Evolutionary conservation across 495 filamentous ascomycete species (phyloP).

Genomic region (Aspergillus olivimuriae): DNA sequence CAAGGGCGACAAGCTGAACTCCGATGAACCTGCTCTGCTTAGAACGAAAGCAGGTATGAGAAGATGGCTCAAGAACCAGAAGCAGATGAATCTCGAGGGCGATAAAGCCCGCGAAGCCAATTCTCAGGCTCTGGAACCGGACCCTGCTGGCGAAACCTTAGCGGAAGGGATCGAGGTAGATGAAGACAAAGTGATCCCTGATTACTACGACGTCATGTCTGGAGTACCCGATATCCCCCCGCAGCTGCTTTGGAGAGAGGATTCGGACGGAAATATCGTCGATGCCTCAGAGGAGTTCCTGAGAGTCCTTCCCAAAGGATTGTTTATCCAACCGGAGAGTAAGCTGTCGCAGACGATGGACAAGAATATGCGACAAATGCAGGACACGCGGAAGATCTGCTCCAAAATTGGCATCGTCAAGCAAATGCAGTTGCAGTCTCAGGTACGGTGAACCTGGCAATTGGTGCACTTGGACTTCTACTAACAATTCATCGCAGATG

Average conservation of each 20-base stretch:
- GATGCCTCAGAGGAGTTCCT: slow-evolving; percentile 80
- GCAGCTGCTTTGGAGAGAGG: slow-evolving; percentile 78
- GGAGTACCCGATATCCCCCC: slow-evolving; percentile 76
- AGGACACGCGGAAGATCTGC: slow-evolving; percentile 92
- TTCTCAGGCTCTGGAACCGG: slow-evolving; percentile 39
- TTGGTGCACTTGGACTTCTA: not conserved
- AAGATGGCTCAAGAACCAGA: slow-evolving; percentile 70
- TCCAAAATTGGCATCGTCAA: slow-evolving; percentile 96
- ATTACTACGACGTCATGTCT: slow-evolving; percentile 87
- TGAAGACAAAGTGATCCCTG: slow-evolving; percentile 71
- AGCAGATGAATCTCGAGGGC: slow-evolving; percentile 49
- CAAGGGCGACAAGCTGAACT: slow-evolving; percentile 72
- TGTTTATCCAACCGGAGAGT: slow-evolving; percentile 74
- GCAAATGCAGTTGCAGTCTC: slow-evolving; percentile 97
- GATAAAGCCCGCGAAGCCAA: slow-evolving; percentile 45
- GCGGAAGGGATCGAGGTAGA: slow-evolving; percentile 89
- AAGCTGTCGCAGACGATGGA: slow-evolving; percentile 73
- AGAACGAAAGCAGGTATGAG: slow-evolving; percentile 73
- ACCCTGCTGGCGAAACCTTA: slow-evolving; percentile 59
- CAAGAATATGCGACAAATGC: slow-evolving; percentile 89
- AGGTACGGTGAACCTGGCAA: slow-evolving; percentile 51
- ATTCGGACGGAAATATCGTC: slow-evolving; percentile 76
- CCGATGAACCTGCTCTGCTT: slow-evolving; percentile 80
- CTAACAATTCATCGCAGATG: slow-evolving; percentile 49
- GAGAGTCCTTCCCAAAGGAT: slow-evolving; percentile 61